Evolutionary conservation across 495 filamentous ascomycete genomes (phyloP), one percentile per base, ranked within the genome.

Genomic region (Podospora pseudocomata): DNA sequence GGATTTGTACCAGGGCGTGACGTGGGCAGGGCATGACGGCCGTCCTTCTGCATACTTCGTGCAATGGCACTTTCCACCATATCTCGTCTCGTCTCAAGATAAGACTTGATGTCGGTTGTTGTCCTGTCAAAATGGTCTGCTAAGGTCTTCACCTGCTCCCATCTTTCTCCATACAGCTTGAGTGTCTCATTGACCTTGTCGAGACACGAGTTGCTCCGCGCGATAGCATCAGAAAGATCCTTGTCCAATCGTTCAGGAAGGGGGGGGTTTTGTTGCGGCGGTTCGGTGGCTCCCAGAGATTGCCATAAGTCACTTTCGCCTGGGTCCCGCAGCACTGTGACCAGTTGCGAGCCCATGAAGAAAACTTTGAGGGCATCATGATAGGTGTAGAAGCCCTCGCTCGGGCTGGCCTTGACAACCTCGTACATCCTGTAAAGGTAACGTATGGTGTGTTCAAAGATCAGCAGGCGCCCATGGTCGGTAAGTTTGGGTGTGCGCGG

Each of bases 381-480:
- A 72, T 89, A 92, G 6, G 89, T 91, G 64, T 90, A 89, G 69
- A 89, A 84, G n/a, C 81, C 83, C 27, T 72, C 76, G 67, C 84
- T 86, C 55, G 73, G 73, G n/a, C 77, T 69, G 66, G 80, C 81
- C 58, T 81, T 77, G 60, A 83, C 79, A 49, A 91, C 82, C 4
- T 84, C 80, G 66, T 81, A 80, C 69, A 92, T 85, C 61, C 81
- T 82, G 54, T 87, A 77, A 54, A 90, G 82, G 73, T 93, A 97
- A 53, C 87, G 84, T 67, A 94, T 86, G 71, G 87, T 88, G 71
- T 92, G 88, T 70, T 94, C 92, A 74, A 96, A 96, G 49, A 97
- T 89, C 39, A 95, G 82, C 11, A 86, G 79, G 70, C 90, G 88
- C 55, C 85, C 90, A 71, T 92, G 91, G 15, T 88, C 83, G 30